phyloP scores from a whole-genome alignment of 2,329 filamentous ascomycete species.

The Trichoderma endophyticum region DNA sequence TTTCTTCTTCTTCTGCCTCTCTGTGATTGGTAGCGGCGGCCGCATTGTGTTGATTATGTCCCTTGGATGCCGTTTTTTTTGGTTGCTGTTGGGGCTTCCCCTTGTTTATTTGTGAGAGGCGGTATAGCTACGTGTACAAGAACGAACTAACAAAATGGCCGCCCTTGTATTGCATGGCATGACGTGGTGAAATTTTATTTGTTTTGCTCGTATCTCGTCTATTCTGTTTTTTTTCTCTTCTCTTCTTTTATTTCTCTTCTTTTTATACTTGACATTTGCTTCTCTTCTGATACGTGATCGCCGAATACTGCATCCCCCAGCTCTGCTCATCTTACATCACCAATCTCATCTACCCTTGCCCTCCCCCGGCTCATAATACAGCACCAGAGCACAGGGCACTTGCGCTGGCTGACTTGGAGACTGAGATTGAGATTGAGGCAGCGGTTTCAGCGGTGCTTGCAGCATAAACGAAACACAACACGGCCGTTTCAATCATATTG shows the following conservation, averaged over 20 bases:
- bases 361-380: background rate
- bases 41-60: background rate
- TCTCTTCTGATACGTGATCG: background rate
- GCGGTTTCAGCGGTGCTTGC: background rate
- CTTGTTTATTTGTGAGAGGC: background rate
- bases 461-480: conserved; percentile 8
- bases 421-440: background rate
- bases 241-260: background rate
- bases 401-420: background rate
- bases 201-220: background rate
- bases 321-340: background rate
- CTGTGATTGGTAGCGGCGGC: background rate
- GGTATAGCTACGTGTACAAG: background rate
- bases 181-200: background rate
- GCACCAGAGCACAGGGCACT: background rate
- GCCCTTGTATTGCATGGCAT: background rate
- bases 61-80: background rate
- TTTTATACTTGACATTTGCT: background rate
- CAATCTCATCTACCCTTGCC: background rate
- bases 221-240: background rate
- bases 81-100: background rate
- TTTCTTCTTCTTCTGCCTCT: background rate
- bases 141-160: background rate
- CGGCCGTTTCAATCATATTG: background rate
- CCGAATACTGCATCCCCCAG: background rate